Percentiles rank a stretch among this genome's conserved stretches.
Evolutionary conservation across 257 asterid species (phyloP).

Genomic region (Orobanche coerulescens): DNA sequence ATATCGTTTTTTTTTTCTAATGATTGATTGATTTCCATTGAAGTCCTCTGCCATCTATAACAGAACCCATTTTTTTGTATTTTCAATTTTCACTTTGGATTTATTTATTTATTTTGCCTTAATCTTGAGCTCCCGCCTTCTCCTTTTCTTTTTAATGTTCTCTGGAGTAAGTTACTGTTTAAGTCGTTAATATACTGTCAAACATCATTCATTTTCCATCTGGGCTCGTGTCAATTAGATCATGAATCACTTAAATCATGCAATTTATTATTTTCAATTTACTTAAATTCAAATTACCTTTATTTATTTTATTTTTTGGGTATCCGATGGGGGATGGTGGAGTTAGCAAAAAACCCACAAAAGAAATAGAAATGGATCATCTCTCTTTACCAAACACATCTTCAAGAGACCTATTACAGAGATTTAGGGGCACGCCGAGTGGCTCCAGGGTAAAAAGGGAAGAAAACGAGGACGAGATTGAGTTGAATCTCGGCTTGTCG

Average conservation of each 20-base stretch:
- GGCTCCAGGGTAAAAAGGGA: slow-evolving; percentile 19
- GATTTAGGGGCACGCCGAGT: slow-evolving; percentile 51
- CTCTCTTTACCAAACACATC: slow-evolving; percentile 35
- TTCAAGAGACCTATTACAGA: slow-evolving; percentile 67
- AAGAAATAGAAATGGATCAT: slow-evolving; percentile 50
- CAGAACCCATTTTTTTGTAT: neutral
- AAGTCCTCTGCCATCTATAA: neutral
- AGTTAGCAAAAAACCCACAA: slow-evolving; percentile 29
- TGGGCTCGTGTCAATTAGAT: slow-evolving; percentile 36
- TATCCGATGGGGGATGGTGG: slow-evolving; percentile 45
- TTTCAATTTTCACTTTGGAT: neutral
- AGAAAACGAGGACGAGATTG: slow-evolving; percentile 36
- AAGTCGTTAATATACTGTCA: slow-evolving; percentile 37
- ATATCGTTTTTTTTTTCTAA: neutral
- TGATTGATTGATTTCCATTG: slow-evolving; percentile 12
- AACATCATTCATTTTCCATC: slow-evolving; percentile 29
- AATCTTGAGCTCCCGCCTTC: too few species aligned
- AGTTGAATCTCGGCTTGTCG: slow-evolving; percentile 91
- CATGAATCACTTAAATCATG: slow-evolving; percentile 34
- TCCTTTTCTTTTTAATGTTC: neutral
- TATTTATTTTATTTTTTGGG: neutral
- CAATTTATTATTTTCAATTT: slow-evolving; percentile 14
- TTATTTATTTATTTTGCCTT: neutral
- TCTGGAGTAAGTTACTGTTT: neutral
- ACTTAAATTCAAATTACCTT: neutral